Percentiles rank a stretch among this genome's conserved stretches.
phyloP scores from a whole-genome alignment of 805 yeast species.

The Candida silvicultrix region DNA sequence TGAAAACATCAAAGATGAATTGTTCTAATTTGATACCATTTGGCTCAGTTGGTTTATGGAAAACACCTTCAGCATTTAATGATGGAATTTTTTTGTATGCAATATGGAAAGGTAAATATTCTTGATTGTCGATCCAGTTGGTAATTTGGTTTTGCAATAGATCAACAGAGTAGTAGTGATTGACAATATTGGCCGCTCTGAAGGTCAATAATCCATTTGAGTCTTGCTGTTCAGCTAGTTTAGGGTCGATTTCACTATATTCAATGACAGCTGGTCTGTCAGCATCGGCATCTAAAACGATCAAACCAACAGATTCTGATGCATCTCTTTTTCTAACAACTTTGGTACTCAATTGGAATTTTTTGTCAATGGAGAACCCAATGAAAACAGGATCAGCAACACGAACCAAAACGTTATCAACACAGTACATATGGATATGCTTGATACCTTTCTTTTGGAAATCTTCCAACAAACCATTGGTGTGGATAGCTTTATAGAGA shows the following conservation, averaged over 20 bases:
- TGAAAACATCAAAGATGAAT: constrained; percentile 94
- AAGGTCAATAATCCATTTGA: constrained; percentile 55
- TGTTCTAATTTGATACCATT: constrained; percentile 96
- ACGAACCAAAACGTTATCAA: constrained; percentile 86
- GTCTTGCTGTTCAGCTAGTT: constrained; percentile 63
- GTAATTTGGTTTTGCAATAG: constrained; percentile 55
- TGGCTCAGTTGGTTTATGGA: constrained; percentile 59
- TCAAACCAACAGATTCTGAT: constrained; percentile 83
- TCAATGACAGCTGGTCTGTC: constrained; percentile 85
- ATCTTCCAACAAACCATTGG: constrained; percentile 62
- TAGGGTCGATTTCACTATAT: constrained; percentile 81
- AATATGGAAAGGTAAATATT: constrained; percentile 83
- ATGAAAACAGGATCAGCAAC: constrained; percentile 86
- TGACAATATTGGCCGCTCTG: constrained; percentile 95
- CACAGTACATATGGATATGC: constrained; percentile 95
- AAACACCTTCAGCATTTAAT: constrained; percentile 39
- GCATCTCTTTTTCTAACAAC: constrained; percentile 92
- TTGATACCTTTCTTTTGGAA: constrained; percentile 61
- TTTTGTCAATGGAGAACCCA: constrained; percentile 71
- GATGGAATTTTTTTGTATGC: constrained; percentile 84
- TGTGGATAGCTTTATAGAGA: constrained; percentile 72
- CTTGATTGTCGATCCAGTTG: constrained; percentile 61
- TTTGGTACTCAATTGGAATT: constrained; percentile 79
- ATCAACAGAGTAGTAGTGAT: constrained; percentile 88
- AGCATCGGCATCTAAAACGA: constrained; percentile 55